Evolutionary conservation across 208 protist genomes (phyloP), one percentile per base, ranked within the genome.

Genomic region (Vickermania spadyakhi): DNA sequence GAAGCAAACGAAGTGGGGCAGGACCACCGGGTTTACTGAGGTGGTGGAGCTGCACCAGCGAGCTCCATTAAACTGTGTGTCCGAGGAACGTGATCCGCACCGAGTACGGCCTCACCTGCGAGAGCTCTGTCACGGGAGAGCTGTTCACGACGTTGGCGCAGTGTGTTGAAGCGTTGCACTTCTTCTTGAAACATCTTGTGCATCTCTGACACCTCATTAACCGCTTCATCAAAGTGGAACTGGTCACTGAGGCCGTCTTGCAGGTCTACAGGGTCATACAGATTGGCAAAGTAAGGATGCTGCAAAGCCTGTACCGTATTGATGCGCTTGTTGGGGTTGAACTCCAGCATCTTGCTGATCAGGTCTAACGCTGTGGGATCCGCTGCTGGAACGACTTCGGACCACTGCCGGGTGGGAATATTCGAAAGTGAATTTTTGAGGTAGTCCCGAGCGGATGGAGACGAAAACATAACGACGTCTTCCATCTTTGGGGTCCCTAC

Each of bases 401-500:
- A 3, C 88, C 88, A 95, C 14, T 68, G 65, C 14, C 69, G 69
- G 31, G 68, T 18, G 4, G 70, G 72, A 26, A 81, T 68, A 66
- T 88, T 78, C 4, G 77, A 81, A 5, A 95, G 77, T 21, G 82
- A 82, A 63, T 75, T 77, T 45, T 68, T 66, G 50, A 97, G 71
- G 68, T 96, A 97, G 36, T 95, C 70, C 26, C 76, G 77, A 5
- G 91, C 93, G 30, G 86, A 86, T 27, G 70, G 59, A 26, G 86
- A 94, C 50, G 79, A 87, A 66, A 97, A 96, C 63, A 84, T 79
- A 52, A 54, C 67, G 3, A 98, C 74, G 31, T 97, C 96, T 14
- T 96, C 88, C 66, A 93, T 85, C 13, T 76, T 62, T 2, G 94
- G 93, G 5, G 89, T 90, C 52, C 94, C 94, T 2, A 97, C 75